Base-by-base conservation (phyloP, 1,284 basidiomycete genomes). In the Heterobasidion annosum region DNA sequence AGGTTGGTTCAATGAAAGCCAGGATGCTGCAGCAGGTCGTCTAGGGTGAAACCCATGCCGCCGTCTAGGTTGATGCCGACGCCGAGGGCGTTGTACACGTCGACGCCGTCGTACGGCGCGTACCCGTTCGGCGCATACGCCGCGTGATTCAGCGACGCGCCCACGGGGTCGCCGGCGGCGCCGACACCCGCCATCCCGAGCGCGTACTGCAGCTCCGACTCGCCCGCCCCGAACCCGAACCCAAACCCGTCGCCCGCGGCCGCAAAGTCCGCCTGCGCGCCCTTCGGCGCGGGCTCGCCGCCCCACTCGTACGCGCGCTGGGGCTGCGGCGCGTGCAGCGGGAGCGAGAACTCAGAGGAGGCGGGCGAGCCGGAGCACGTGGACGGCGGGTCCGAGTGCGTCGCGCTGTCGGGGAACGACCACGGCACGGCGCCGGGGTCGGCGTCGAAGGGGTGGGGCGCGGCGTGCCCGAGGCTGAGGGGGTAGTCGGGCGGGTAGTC, bases 351-450 rank as follows among this genome's bases (percentile, higher is more conserved):
- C 18, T 73, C 72, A 0, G 74, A 75, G 1, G 57, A 69, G 0
- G 70, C 67, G 0, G 77, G 77, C 0, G 77, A 79, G 9, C 72
- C 71, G 0, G 74, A 73, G 62, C 77, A 75, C 8, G 69, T 64
- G 12, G 76, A 74, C 4, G 74, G 70, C 1, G 75, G 67, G 1
- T 68, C 60, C 3, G 72, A 70, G 19, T 65, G 61, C n/a, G 65
- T 61, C 56, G 35, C 51, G 51, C 34, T 15, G 42, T 52, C 12
- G 43, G 33, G 40, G 40, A 18, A 19, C 25, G 34, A 35, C 34
- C 15, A 25, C 25, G 37, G 37, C 37, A 3, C 10, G 9, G n/a
- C n/a, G 32, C 8, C 8, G 48, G 48, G 37, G 19, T 37, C 50
- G 16, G 25, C 32, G n/a, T 12, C 19, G 51, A 44, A 16, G 43